Evolutionary conservation across 352 stramenopile genomes (phyloP), one percentile per base, ranked within the genome.

Genomic region (Globisporangium canariense): DNA sequence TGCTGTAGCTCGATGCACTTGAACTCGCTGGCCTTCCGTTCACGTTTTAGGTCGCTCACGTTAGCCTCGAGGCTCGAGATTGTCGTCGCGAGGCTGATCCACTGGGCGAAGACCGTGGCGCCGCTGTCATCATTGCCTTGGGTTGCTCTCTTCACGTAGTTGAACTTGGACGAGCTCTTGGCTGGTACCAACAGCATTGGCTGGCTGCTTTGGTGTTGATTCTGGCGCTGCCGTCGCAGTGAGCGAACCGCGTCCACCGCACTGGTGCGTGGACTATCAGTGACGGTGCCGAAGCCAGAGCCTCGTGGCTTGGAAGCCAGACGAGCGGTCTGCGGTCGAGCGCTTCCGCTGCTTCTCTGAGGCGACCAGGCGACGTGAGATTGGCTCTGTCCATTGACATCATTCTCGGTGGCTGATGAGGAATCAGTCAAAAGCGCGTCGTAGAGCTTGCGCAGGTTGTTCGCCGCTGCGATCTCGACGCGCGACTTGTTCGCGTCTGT

Each of bases 401-500:
- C 18, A 41, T 46, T 1, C 25, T 8, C 6, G 25, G 41, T 1
- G 16, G 46, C 11, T 65, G 32, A 11, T 25, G 14, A 13, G 16
- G 22, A 32, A 46, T 54, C 46, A 16, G 36, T 3, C 43, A 58
- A 22, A 10, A 77, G 60, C 20, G 61, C 57, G 4, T 76, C 65
- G 47, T 77, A 76, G 13, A 65, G 41, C 38, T 70, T 72, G 10
- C 64, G 74, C 16, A 81, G 57, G 53, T 76, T 62, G 20, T 69
- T 52, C 25, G 73, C 30, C 16, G 74, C 74, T 28, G 68, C 41
- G 64, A 81, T 66, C 67, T 81, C 74, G 36, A 59, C 62, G 2
- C 51, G 54, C 0, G 74, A 77, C 41, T 60, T 71, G 60, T 4
- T 55, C 25, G 9, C 41, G 25, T 66, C 45, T 14, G 34, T 41